These are phyloP conservation scores for Sordariomycetes sp. DNA, from an alignment of 2,329 filamentous ascomycete species.

Conservation along the genomic window DNA sequence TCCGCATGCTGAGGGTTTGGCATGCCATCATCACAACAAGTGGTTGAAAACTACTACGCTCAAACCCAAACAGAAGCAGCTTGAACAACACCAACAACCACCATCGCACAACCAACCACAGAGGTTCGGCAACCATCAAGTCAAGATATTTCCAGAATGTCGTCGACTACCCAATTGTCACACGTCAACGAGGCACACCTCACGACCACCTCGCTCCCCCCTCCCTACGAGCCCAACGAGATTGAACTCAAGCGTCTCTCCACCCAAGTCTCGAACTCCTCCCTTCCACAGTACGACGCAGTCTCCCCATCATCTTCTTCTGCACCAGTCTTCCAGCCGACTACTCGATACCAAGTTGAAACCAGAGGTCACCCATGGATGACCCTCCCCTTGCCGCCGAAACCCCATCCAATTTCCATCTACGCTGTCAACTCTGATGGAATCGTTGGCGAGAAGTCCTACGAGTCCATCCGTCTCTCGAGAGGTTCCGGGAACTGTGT, in stretches of 20 bases:
- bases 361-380: slow-evolving; percentile 31
- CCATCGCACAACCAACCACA: too few relatives aligned
- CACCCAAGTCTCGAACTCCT: slow-evolving; percentile 14
- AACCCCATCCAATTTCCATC: slow-evolving; percentile 30
- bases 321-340: slow-evolving; percentile 26
- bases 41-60: too few relatives aligned
- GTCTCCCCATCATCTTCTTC: slow-evolving; percentile 6
- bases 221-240: slow-evolving; percentile 15
- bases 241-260: slow-evolving; percentile 15
- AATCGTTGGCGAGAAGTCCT: slow-evolving; percentile 31
- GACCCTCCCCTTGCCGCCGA: slow-evolving; percentile 28
- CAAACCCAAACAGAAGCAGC: too few relatives aligned
- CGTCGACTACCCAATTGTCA: too few relatives aligned
- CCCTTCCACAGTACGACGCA: slow-evolving; percentile 16
- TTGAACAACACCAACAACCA: too few relatives aligned
- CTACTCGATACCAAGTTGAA: slow-evolving; percentile 38
- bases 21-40: too few relatives aligned
- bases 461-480: slow-evolving; percentile 39
- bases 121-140: too few relatives aligned
- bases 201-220: slow-evolving; percentile 15
- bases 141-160: too few relatives aligned
- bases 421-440: slow-evolving; percentile 25
- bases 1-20: too few relatives aligned
- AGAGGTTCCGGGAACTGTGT: slow-evolving; percentile 37
- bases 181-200: too few relatives aligned